Conservation (phyloP, 768 basidiomycete species). For the Pisolithus microcarpus region DNA sequence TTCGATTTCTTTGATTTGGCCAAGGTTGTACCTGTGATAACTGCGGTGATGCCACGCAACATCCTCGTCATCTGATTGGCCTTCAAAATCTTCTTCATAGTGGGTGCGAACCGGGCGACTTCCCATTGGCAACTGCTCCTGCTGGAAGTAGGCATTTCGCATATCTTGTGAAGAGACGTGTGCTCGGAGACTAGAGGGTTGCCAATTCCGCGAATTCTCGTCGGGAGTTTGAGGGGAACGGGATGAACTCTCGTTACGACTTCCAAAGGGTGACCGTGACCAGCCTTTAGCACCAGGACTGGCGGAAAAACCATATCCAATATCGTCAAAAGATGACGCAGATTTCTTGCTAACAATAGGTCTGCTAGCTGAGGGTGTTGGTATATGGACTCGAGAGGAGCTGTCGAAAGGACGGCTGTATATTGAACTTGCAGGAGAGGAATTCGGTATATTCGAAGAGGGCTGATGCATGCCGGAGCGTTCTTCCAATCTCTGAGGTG, state of each 20-base stretch:
- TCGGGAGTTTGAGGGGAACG: constrained; percentile 27
- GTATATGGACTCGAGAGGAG: constrained; percentile 13
- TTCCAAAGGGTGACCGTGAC: constrained; percentile 24
- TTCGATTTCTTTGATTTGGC: constrained; percentile 27
- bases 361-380: constrained; percentile 25
- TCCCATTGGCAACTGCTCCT: constrained; percentile 9
- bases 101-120: constrained; percentile 20
- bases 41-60: constrained; percentile 21
- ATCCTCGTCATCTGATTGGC: constrained; percentile 26
- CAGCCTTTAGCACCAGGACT: constrained; percentile 17
- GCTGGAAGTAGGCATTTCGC: constrained; percentile 15
- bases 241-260: constrained; percentile 21
- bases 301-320: constrained; percentile 15
- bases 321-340: constrained; percentile 18
- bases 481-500: constrained; percentile 12
- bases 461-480: constrained; percentile 9
- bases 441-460: constrained; percentile 1
- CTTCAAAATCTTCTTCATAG: constrained; percentile 25
- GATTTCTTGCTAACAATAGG: constrained; percentile 26
- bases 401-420: constrained; percentile 8
- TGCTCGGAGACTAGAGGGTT: constrained; percentile 19
- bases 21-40: constrained; percentile 25
- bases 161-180: constrained; percentile 28
- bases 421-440: constrained; percentile 12
- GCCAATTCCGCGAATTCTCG: constrained; percentile 24